Evolutionary conservation across 306 rosid species (phyloP).

Genomic region (Gleditsia sinensis): DNA sequence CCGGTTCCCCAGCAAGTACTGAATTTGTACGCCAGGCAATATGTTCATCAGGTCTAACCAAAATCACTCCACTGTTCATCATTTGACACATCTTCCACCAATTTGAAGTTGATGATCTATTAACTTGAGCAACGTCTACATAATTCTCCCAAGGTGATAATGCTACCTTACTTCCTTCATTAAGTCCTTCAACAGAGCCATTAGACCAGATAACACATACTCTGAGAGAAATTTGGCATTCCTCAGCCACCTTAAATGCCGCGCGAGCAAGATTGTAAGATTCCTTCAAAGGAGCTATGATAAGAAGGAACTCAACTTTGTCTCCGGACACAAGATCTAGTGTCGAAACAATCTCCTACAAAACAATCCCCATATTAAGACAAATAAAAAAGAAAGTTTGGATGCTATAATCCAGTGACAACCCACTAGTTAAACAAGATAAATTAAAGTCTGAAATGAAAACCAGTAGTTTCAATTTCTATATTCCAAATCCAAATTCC

Average conservation of each 20-base stretch:
- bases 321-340: slow-evolving; percentile 59
- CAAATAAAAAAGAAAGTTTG: neutral
- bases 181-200: neutral
- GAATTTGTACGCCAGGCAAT: slow-evolving; percentile 74
- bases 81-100: slow-evolving; percentile 67
- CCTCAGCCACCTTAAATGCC: slow-evolving; percentile 52
- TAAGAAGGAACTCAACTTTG: slow-evolving; percentile 61
- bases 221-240: slow-evolving; percentile 43
- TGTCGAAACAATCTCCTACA: slow-evolving; percentile 50
- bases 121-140: slow-evolving; percentile 55
- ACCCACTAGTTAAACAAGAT: neutral
- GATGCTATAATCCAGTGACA: neutral
- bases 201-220: slow-evolving; percentile 64
- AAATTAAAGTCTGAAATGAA: neutral
- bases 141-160: slow-evolving; percentile 53
- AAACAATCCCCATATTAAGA: slow-evolving; percentile 35
- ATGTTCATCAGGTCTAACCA: slow-evolving; percentile 71
- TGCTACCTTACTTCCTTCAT: slow-evolving; percentile 36
- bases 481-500: neutral
- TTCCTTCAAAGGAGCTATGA: slow-evolving; percentile 47
- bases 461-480: neutral
- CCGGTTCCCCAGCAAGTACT: slow-evolving; percentile 53
- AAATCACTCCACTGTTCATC: slow-evolving; percentile 55
- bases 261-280: slow-evolving; percentile 59
- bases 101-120: slow-evolving; percentile 36